Evolutionary conservation across 2,329 filamentous ascomycete species (phyloP).

Genomic region (Xylaria sp.): DNA sequence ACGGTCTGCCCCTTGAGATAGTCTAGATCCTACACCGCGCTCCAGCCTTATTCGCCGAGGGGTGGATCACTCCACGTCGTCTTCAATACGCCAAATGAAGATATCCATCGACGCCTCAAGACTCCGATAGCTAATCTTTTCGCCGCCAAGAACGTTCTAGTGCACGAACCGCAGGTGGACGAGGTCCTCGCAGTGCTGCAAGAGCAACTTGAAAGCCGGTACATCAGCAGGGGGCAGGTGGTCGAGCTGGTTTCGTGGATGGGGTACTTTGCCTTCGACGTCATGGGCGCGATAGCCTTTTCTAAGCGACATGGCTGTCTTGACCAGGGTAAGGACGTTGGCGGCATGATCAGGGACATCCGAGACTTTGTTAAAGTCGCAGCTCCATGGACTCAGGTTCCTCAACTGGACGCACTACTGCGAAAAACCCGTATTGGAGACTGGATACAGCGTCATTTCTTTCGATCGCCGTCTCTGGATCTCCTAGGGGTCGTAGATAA

Average conservation of each 20-base stretch:
- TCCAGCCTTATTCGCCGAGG: slow-evolving; percentile 33
- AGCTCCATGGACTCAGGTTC: slow-evolving; percentile 32
- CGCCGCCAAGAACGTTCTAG: slow-evolving; percentile 30
- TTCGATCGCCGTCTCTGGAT: too few relatives aligned
- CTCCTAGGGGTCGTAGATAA: too few relatives aligned
- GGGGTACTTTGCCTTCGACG: slow-evolving; percentile 44
- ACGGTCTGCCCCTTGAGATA: too few relatives aligned
- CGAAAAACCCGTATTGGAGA: too few relatives aligned
- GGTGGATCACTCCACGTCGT: slow-evolving; percentile 32
- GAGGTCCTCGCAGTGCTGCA: slow-evolving; percentile 28
- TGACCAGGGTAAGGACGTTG: slow-evolving; percentile 37
- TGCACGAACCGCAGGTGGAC: slow-evolving; percentile 34
- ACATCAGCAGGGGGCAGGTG: neutral
- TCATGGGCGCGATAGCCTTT: slow-evolving; percentile 42
- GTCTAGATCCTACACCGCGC: slow-evolving; percentile 37
- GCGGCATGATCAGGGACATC: slow-evolving; percentile 35
- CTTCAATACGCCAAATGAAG: slow-evolving; percentile 42
- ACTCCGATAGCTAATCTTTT: slow-evolving; percentile 37
- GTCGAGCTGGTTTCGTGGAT: slow-evolving; percentile 40
- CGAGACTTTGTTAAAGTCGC: slow-evolving; percentile 33
- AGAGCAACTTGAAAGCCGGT: slow-evolving; percentile 29
- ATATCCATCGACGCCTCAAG: slow-evolving; percentile 38
- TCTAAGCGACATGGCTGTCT: slow-evolving; percentile 40
- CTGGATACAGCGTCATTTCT: too few relatives aligned
- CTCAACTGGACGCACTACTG: too few relatives aligned